These are phyloP conservation scores for Sextonia rubra DNA, from an alignment of 164 flowering plant genomes.

Conservation along the genomic window DNA sequence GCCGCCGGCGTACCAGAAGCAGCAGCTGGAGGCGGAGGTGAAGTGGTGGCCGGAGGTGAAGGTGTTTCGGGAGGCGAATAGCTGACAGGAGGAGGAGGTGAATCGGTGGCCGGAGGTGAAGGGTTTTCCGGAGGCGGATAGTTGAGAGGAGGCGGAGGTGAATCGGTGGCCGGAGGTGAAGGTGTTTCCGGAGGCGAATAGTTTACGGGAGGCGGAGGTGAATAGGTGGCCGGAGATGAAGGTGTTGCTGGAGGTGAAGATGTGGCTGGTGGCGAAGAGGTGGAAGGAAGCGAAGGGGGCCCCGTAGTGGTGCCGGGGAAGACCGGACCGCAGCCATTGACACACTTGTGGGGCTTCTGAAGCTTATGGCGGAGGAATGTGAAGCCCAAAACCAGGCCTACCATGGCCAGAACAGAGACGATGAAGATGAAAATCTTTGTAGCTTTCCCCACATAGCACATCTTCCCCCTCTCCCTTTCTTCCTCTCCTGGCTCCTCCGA, in stretches of 20 bases:
- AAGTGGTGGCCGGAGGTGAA: too few relatives aligned
- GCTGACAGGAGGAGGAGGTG: too few relatives aligned
- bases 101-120: too few relatives aligned
- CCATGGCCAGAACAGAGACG: slow-evolving; percentile 44
- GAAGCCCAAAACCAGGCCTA: slow-evolving; percentile 63
- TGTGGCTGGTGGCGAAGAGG: slow-evolving; percentile 18
- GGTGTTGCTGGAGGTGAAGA: not conserved
- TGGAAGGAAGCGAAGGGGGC: slow-evolving; percentile 8
- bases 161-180: not conserved
- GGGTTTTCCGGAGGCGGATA: slow-evolving; percentile 25
- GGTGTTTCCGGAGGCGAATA: slow-evolving; percentile 11
- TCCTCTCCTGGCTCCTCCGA: not conserved
- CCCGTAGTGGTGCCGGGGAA: slow-evolving; percentile 22
- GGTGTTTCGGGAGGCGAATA: slow-evolving; percentile 24
- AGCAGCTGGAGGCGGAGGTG: too few relatives aligned
- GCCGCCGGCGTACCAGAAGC: too few relatives aligned
- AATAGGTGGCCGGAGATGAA: too few relatives aligned
- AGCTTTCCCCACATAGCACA: slow-evolving; percentile 91
- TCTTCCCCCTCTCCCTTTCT: slow-evolving; percentile 13
- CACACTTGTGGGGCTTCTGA: slow-evolving; percentile 44
- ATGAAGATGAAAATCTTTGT: slow-evolving; percentile 93
- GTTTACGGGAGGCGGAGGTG: not conserved
- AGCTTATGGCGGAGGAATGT: slow-evolving; percentile 32
- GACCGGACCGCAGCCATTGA: slow-evolving; percentile 24
- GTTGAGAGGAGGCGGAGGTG: slow-evolving; percentile 4